Base-by-base conservation (phyloP, 495 filamentous ascomycete genomes). In the Mytilinidion resinicola region DNA sequence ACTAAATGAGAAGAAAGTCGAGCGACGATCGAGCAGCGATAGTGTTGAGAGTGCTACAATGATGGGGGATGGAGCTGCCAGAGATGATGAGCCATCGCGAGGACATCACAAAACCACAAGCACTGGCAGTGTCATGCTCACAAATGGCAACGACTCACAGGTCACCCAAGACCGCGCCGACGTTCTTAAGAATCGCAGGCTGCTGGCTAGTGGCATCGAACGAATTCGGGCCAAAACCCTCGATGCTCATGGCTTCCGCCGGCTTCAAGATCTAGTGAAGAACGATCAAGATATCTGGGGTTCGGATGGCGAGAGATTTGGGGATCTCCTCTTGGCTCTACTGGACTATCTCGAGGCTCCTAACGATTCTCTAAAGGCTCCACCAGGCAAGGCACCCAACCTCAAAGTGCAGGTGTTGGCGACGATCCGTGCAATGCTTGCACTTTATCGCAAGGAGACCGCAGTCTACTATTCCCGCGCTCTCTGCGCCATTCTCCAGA, bases 181-280 rank as follows among this genome's bases (percentile, higher is more conserved):
- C 60, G 75, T 77, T 0, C 53, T 72, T 4, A 65, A 68, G 19
- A 69, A 65, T 52, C 68, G 73, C 36, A 75, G 80, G 38, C 76
- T 95, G 34, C 80, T 96, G 2, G 79, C 82, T 38, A 93, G 87
- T 61, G 89, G 87, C 49, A 89, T 95, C 60, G 75, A 79, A 19
- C 85, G 87, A 34, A 82, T 96, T 52, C 82, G 80, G 36, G 79
- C 81, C 9, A 78, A 81, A 59, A 82, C 80, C 7, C 80, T 96
- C 37, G 91, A 96, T 65, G 87, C 90, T 5, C 87, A 90, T 61
- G 90, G 88, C 52, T 95, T 96, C 73, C 85, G 91, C 50, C 90
- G 93, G 59, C 72, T 96, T 9, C 91, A 95, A 69, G 80, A 83
- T 25, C 79, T 96, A 57, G 85, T 92, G 61, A 82, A 86, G 53